Percentiles rank a stretch among this genome's conserved stretches.
phyloP scores from a whole-genome alignment of 2,329 filamentous ascomycete species.

The Rutstroemia sp. region DNA sequence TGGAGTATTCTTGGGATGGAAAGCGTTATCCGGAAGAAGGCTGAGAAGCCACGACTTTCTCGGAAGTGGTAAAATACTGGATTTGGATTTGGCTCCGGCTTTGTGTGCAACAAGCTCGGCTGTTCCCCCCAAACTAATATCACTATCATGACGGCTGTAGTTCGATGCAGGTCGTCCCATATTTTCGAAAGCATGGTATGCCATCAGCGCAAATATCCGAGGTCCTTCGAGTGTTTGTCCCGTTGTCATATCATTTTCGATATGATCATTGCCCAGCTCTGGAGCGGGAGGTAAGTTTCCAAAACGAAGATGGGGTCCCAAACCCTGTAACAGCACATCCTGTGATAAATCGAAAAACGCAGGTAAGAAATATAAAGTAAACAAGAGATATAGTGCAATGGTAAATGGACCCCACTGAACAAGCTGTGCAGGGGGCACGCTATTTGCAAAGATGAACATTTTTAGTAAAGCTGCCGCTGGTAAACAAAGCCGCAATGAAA shows the following conservation, averaged over 20 bases:
- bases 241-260: too few species aligned
- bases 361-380: constrained; percentile 13
- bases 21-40: too few species aligned
- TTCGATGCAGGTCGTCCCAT: not conserved
- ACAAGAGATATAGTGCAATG: constrained; percentile 10
- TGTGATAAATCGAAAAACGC: not conserved
- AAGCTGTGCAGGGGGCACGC: constrained; percentile 1
- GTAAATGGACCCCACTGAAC: constrained; percentile 14
- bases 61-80: too few species aligned
- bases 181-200: not conserved
- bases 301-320: not conserved
- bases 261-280: too few species aligned
- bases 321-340: not conserved
- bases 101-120: not conserved
- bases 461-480: not conserved
- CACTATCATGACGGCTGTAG: not conserved
- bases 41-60: too few species aligned
- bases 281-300: not conserved
- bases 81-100: not conserved
- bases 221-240: not conserved
- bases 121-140: not conserved
- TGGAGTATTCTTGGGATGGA: too few species aligned
- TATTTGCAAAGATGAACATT: constrained; percentile 4
- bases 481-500: not conserved
- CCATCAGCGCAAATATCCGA: not conserved